A percentile compares a stretch with the other conserved stretches of the same genome.
Conservation (phyloP, 345 rosid genomes). For the Acer campestre region DNA sequence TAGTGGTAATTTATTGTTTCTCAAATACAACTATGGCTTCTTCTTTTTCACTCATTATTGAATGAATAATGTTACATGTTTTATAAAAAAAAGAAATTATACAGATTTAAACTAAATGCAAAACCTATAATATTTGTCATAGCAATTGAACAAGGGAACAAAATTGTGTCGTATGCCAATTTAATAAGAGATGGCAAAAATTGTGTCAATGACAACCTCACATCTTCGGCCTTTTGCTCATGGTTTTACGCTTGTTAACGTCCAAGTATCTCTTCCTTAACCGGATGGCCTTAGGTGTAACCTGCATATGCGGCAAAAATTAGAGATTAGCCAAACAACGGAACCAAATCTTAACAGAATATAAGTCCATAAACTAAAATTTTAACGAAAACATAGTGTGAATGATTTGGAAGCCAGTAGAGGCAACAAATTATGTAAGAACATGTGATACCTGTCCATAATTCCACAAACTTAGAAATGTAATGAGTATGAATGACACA, state of each 20-base stretch:
- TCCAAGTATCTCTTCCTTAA: conserved; percentile 85
- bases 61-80: conserved; percentile 13
- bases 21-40: neutral
- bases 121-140: conserved; percentile 4
- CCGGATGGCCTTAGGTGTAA: conserved; percentile 87
- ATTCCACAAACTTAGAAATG: neutral
- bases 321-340: neutral
- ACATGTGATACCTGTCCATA: neutral
- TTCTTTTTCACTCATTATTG: neutral
- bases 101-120: neutral
- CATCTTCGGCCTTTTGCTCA: conserved; percentile 80
- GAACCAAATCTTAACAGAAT: neutral
- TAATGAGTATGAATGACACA: neutral
- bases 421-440: neutral
- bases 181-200: conserved; percentile 15
- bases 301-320: conserved; percentile 44
- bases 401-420: neutral
- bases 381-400: neutral
- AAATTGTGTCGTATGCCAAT: neutral
- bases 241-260: conserved; percentile 87
- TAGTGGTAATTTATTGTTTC: conserved; percentile 1
- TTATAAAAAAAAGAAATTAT: conserved; percentile 8
- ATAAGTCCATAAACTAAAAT: neutral
- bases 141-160: neutral
- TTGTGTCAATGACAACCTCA: conserved; percentile 28